Evolutionary conservation across 495 filamentous ascomycete genomes (phyloP).

Genomic region (Sabuloglossum arenarium): DNA sequence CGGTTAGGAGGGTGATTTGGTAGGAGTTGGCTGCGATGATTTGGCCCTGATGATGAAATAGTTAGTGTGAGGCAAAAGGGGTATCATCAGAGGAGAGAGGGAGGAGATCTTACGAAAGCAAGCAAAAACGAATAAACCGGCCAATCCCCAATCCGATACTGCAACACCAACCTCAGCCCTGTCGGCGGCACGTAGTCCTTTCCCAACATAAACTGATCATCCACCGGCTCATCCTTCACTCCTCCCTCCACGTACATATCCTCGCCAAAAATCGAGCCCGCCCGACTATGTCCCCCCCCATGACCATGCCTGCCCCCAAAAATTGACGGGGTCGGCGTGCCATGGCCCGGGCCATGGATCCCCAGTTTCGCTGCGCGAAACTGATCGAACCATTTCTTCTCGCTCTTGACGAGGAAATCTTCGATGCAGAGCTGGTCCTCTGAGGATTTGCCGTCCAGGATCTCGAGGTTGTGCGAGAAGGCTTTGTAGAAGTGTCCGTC

Average conservation of each 20-base stretch:
- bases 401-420: constrained; percentile 35
- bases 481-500: constrained; percentile 32
- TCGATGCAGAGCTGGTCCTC: constrained; percentile 40
- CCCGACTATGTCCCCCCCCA: constrained; percentile 12
- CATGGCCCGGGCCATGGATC: constrained; percentile 20
- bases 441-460: constrained; percentile 31
- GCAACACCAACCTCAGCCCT: constrained; percentile 29
- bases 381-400: constrained; percentile 41
- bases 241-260: constrained; percentile 27
- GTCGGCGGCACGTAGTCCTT: constrained; percentile 44
- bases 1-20: constrained; percentile 44
- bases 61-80: constrained; percentile 20
- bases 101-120: constrained; percentile 17
- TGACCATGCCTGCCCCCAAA: constrained; percentile 18
- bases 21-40: constrained; percentile 47
- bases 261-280: constrained; percentile 24
- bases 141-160: constrained; percentile 33
- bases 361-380: constrained; percentile 33
- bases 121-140: constrained; percentile 52
- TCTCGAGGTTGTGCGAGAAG: constrained; percentile 33
- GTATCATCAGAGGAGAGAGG: constrained; percentile 26
- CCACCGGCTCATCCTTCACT: constrained; percentile 3
- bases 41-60: too few relatives aligned
- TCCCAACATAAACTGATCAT: constrained; percentile 39
- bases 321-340: constrained; percentile 32